Base-by-base conservation (phyloP, 2,329 filamentous ascomycete species). In the Didymella arachidicola region DNA sequence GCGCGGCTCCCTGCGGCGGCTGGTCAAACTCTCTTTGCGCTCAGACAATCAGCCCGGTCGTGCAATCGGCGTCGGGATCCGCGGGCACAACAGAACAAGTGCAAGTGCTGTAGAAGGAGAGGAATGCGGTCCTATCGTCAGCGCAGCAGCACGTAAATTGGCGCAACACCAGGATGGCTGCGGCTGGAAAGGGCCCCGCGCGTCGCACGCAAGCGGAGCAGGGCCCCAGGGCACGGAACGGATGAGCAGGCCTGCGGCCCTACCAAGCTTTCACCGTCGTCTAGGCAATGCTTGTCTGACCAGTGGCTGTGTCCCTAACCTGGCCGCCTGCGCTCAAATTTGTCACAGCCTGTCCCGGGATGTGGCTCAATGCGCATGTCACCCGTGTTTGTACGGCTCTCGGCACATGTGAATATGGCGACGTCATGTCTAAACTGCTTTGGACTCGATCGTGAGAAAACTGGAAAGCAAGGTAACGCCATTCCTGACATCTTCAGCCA, bases 231-330 rank as follows among this genome's bases (percentile, higher is more conserved):
- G 32, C 49, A 25, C 29, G 39, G 55, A 22, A 44, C 44, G 44
- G 36, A 43, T 29, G 36, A 19, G 36, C 39, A 43, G 7, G 19
- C 29, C 22, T 16, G 8, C 25, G 14, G 41, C 10, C 10, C 11
- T 11, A 27, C 39, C 44, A 59, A 59, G 56, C 56, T 27, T 53
- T 53, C 27, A 49, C 41, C 44, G 50, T 18, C 50, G 45, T 25
- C 56, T 59, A 25, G 56, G 56, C 56, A 54, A 47, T 38, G 56
- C 56, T 59, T 59, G 56, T 51, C 43, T 25, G 30, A 36, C 26
- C 44, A 25, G 39, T 47, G 27, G 44, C 52, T 43, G 52, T 38
- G 27, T 41, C 16, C 8, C n/a, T 39, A 19, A 19, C 36, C n/a
- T 39, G 36, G 7, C n/a, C 36, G 19, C 7, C 36, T 39, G 16